Evolutionary conservation across 345 rosid species (phyloP), one percentile per base, ranked within the genome.

Genomic region (Populus pruinosa): DNA sequence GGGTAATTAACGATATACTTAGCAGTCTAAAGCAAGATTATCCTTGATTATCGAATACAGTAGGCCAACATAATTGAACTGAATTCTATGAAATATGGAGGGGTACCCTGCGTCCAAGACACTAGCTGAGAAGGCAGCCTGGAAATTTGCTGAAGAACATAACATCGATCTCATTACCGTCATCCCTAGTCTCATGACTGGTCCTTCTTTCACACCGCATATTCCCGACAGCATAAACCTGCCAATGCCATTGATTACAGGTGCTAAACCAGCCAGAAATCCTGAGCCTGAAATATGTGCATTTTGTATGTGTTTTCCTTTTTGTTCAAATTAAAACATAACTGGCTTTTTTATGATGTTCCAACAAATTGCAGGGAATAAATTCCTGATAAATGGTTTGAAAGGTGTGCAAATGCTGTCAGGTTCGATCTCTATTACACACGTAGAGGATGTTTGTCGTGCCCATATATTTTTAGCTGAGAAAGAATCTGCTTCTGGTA

Each of bases 401-500:
- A 92, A 90, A 69, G 98, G 92, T 0, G 92, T 93, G 98, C 97
- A 95, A 76, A 88, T 89, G 91, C 78, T 89, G 79, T 92, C 97
- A 17, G 98, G 99, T 27, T 95, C 96, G 1, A 83, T 95, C 83
- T 91, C 97, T 47, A 76, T 92, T 6, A 29, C 89, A 9, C 98
- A 96, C 59, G 99, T 95, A 17, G 90, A 87, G 69, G 98, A 95
- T 53, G 89, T 89, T 20, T 92, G 94, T 74, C 89, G 89, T 0
- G 96, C 99, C 6, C 99, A 96, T 83, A 23, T 90, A 36, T 96
- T 93, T 74, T 64, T 93, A 70, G 97, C 94, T 0, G 92, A 95
- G 86, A 93, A 91, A 83, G 90, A 86, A 86, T 85, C 96, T 18
- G 90, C 94, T 73, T 90, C 91, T 2, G 98, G 96, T 69, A 91